Percentiles rank a stretch among this genome's conserved stretches.
Evolutionary conservation across 345 rosid species (phyloP).

Genomic region (Orychophragmus violaceus): DNA sequence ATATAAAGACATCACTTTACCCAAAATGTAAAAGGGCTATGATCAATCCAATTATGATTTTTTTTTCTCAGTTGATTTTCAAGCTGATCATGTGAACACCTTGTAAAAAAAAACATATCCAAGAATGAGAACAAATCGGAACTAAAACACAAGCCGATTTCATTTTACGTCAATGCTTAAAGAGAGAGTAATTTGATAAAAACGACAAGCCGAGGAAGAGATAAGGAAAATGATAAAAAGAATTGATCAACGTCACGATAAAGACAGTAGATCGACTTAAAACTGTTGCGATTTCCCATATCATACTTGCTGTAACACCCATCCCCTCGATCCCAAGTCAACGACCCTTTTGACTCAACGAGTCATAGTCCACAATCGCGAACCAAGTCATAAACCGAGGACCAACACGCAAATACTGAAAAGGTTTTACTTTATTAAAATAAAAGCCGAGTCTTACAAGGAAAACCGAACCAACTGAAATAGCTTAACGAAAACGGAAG

Average conservation of each 20-base stretch:
- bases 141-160: background rate
- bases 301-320: no score
- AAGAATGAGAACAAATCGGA: background rate
- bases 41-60: background rate
- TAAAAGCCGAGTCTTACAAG: no score
- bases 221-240: constrained; percentile 4
- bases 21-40: constrained; percentile 2
- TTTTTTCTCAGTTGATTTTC: background rate
- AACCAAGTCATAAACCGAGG: no score
- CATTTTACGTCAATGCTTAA: background rate
- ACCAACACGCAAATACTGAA: no score
- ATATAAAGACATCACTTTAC: background rate
- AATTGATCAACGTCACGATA: constrained; percentile 13
- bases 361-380: no score
- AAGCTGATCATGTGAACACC: background rate
- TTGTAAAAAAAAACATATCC: background rate
- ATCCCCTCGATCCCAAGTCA: no score
- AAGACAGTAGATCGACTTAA: constrained; percentile 3
- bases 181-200: background rate
- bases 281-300: constrained; percentile 8
- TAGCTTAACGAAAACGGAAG: no score
- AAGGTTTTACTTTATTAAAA: no score
- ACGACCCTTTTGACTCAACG: no score
- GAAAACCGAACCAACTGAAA: no score
- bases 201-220: background rate